phyloP scores from a whole-genome alignment of 2,329 filamentous ascomycete species.

The Fusarium lateritium region DNA sequence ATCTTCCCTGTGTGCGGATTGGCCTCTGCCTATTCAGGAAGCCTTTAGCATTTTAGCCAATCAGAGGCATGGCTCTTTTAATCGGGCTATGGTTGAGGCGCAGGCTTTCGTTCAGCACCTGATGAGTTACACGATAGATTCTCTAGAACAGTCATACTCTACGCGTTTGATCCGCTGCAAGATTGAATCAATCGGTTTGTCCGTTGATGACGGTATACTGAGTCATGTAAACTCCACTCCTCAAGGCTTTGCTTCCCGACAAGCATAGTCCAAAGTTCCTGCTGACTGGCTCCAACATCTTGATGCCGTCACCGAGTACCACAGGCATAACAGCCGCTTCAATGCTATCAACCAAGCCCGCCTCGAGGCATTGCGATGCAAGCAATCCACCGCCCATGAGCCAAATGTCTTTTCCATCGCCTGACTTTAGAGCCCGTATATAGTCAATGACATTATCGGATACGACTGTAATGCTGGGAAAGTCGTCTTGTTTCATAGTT shows the following conservation, averaged over 20 bases:
- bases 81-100: too few relatives aligned
- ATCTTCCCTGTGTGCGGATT: too few relatives aligned
- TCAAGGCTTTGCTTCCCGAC: constrained; percentile 19
- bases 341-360: constrained; percentile 51
- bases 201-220: constrained; percentile 13
- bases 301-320: constrained; percentile 44
- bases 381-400: constrained; percentile 55
- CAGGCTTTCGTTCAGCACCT: too few relatives aligned
- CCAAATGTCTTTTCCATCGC: constrained; percentile 52
- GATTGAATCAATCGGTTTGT: not conserved
- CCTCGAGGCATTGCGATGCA: constrained; percentile 48
- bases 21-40: too few relatives aligned
- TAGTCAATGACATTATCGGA: constrained; percentile 30
- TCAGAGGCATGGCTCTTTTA: not conserved
- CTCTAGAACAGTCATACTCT: not conserved
- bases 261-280: constrained; percentile 21
- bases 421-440: constrained; percentile 43
- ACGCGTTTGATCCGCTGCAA: not conserved
- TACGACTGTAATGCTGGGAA: constrained; percentile 48
- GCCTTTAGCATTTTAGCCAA: too few relatives aligned
- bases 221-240: constrained; percentile 45
- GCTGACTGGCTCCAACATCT: constrained; percentile 31
- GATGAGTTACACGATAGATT: not conserved
- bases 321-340: constrained; percentile 51
- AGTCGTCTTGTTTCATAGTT: constrained; percentile 31